These are phyloP conservation scores for Hypoxylon fuscum DNA, from an alignment of 495 filamentous ascomycete genomes.

Conservation along the genomic window DNA sequence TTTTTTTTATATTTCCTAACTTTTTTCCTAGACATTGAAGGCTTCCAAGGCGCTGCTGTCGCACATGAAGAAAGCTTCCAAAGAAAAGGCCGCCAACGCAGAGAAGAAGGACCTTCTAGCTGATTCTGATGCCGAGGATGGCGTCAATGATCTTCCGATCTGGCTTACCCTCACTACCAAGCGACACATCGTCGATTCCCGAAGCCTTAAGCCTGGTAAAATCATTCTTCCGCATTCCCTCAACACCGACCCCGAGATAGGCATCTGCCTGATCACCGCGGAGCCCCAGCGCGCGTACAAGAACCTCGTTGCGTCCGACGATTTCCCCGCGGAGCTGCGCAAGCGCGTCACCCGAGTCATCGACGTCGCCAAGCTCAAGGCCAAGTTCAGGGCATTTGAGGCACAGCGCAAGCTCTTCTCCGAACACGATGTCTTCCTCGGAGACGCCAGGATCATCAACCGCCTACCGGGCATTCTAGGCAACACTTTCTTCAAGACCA, in stretches of 20 bases:
- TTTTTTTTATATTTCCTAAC: constrained; percentile 6
- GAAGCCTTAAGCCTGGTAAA: constrained; percentile 76
- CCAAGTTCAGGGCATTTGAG: constrained; percentile 88
- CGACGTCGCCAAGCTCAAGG: constrained; percentile 80
- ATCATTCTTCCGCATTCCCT: constrained; percentile 74
- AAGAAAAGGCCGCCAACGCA: constrained; percentile 62
- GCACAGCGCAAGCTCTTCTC: constrained; percentile 80
- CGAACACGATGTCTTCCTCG: constrained; percentile 88
- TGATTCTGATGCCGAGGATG: constrained; percentile 64
- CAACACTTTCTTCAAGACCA: constrained; percentile 83
- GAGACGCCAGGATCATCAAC: constrained; percentile 82
- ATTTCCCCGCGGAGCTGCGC: constrained; percentile 77
- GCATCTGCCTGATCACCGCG: constrained; percentile 50
- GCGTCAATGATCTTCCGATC: constrained; percentile 70
- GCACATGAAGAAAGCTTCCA: constrained; percentile 75
- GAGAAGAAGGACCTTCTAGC: constrained; percentile 78
- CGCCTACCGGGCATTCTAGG: constrained; percentile 80
- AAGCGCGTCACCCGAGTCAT: constrained; percentile 83
- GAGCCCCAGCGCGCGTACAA: constrained; percentile 91
- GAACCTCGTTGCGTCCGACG: constrained; percentile 77
- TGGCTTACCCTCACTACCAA: constrained; percentile 92
- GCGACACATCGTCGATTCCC: constrained; percentile 79
- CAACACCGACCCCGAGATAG: constrained; percentile 52
- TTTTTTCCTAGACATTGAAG: constrained; percentile 68
- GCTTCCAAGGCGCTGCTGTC: constrained; percentile 82